phyloP scores from a whole-genome alignment of 2,329 filamentous ascomycete genomes.

The Aspergillus nomiae region DNA sequence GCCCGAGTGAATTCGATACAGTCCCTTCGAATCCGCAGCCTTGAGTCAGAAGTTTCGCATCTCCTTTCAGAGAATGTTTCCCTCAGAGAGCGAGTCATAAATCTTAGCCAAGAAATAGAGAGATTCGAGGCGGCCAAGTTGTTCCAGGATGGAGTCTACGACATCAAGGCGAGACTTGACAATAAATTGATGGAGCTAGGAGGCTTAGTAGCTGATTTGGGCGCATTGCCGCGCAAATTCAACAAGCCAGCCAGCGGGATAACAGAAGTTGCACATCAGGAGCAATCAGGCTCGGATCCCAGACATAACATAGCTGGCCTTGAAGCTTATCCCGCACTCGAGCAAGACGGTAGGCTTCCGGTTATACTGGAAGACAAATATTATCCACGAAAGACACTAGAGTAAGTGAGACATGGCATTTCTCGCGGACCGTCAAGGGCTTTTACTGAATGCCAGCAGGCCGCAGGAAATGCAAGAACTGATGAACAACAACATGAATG shows the following conservation, averaged over 20 bases:
- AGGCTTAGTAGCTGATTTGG: conserved; percentile 57
- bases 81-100: conserved; percentile 60
- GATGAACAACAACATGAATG: conserved; percentile 23
- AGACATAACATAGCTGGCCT: conserved; percentile 17
- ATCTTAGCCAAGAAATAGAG: conserved; percentile 57
- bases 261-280: conserved; percentile 13
- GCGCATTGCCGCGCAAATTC: conserved; percentile 41
- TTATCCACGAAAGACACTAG: conserved; percentile 58
- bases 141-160: conserved; percentile 51
- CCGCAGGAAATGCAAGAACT: conserved; percentile 38
- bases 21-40: conserved; percentile 63
- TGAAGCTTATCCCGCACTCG: conserved; percentile 20
- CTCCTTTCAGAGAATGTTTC: conserved; percentile 63
- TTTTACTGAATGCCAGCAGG: conserved; percentile 25
- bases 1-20: conserved; percentile 66
- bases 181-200: conserved; percentile 59
- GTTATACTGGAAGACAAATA: conserved; percentile 62
- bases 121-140: conserved; percentile 47
- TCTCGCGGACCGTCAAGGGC: neutral
- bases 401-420: conserved; percentile 42
- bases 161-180: conserved; percentile 58
- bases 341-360: conserved; percentile 51
- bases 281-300: conserved; percentile 12
- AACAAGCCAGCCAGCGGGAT: conserved; percentile 22
- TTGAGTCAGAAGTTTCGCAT: conserved; percentile 64